A percentile compares a stretch with the other conserved stretches of the same genome.
Conservation (phyloP, 2,329 filamentous ascomycete species). For the Thielaviopsis populi region DNA sequence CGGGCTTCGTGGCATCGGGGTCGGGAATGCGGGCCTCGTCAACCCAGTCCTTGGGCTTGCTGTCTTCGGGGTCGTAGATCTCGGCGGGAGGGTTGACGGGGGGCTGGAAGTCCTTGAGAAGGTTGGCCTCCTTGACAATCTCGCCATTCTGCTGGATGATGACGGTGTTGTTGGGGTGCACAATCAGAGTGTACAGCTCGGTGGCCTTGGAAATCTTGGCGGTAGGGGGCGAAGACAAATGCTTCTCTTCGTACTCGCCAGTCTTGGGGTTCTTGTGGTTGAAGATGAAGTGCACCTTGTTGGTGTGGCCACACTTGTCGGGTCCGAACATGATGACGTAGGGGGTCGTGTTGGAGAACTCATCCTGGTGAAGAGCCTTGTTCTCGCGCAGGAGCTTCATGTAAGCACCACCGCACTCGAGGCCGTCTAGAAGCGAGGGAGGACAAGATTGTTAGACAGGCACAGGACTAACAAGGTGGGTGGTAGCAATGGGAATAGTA, state of each 20-base stretch:
- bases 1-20: conserved; percentile 86
- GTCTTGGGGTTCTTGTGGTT: conserved; percentile 99
- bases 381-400: conserved; percentile 98
- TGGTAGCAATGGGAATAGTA: too few relatives aligned
- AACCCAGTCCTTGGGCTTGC: conserved; percentile 91
- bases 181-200: conserved; percentile 90
- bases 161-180: conserved; percentile 92
- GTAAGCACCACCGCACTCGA: conserved; percentile 97
- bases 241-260: conserved; percentile 99
- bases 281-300: conserved; percentile 99
- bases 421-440: conserved; percentile 46
- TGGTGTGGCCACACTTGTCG: conserved; percentile 97
- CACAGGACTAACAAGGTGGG: background rate
- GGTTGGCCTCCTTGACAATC: conserved; percentile 72
- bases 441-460: background rate
- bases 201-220: conserved; percentile 84
- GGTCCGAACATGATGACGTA: conserved; percentile 99
- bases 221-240: conserved; percentile 67
- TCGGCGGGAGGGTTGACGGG: conserved; percentile 88
- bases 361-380: conserved; percentile 88
- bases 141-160: conserved; percentile 85
- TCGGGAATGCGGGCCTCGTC: conserved; percentile 84
- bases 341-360: conserved; percentile 93
- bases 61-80: conserved; percentile 88
- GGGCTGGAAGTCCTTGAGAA: conserved; percentile 85